A percentile compares a stretch with the other conserved stretches of the same genome.
These are phyloP conservation scores for Zelonia costaricensis DNA, from an alignment of 208 protist species.

Conservation along the genomic window DNA sequence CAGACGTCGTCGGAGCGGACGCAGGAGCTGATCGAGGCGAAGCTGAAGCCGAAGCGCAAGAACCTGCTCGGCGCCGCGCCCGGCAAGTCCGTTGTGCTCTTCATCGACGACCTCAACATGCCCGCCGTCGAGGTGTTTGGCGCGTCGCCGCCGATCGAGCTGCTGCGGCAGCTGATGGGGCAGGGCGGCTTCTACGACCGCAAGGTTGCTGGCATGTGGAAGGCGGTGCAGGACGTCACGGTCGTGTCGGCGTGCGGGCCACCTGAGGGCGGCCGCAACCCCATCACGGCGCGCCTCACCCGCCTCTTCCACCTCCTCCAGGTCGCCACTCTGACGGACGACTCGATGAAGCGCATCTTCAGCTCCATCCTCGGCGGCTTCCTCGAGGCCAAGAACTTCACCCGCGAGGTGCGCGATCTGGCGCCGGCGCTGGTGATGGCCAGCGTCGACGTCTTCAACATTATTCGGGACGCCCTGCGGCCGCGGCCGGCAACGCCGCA, in stretches of 20 bases:
- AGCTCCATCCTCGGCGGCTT: constrained; percentile 92
- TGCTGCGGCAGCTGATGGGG: constrained; percentile 97
- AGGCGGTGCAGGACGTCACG: constrained; percentile 94
- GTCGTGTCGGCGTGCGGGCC: constrained; percentile 96
- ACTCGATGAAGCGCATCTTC: constrained; percentile 96
- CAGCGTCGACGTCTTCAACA: constrained; percentile 93
- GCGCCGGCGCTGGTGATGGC: constrained; percentile 76
- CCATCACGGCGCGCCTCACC: constrained; percentile 92
- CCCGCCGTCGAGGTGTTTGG: constrained; percentile 96
- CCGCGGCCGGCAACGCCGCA: constrained; percentile 97
- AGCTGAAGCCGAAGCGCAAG: constrained; percentile 96
- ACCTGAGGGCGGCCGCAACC: constrained; percentile 96
- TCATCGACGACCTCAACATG: constrained; percentile 99
- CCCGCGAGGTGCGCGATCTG: constrained; percentile 74
- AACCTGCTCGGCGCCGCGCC: constrained; percentile 94
- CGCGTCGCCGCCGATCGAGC: constrained; percentile 97
- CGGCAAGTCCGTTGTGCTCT: constrained; percentile 94
- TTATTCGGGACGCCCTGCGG: constrained; percentile 88
- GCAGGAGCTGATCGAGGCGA: constrained; percentile 97
- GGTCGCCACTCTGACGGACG: constrained; percentile 93
- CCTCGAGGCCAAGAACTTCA: constrained; percentile 86
- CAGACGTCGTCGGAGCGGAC: constrained; percentile 95
- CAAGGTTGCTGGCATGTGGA: constrained; percentile 94
- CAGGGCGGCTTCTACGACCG: constrained; percentile 97
- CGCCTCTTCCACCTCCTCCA: constrained; percentile 95